Evolutionary conservation across 192 early-diverging fungal species (phyloP).

Genomic region (Neocallimastix lanati): DNA sequence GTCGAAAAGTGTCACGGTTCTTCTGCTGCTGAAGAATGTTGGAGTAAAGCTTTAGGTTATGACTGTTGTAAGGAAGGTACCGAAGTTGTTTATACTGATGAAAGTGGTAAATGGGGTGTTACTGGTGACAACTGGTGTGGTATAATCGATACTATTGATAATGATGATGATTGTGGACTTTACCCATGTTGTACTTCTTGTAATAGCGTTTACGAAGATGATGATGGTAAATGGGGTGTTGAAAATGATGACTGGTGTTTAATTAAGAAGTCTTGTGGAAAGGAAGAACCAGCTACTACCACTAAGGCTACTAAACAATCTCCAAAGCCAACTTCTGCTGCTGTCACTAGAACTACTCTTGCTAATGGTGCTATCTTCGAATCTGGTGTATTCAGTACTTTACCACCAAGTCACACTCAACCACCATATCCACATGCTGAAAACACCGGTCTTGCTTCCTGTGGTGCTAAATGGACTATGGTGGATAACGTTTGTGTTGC

Average conservation of each 20-base stretch:
- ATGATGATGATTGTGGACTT: not conserved
- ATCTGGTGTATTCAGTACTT: not conserved
- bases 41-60: not conserved
- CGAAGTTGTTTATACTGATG: not conserved
- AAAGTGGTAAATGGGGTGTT: not conserved
- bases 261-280: not conserved
- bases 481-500: not conserved
- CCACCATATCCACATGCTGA: not conserved
- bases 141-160: not conserved
- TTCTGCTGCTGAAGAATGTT: too few relatives aligned
- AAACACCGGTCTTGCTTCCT: not conserved
- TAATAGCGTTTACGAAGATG: not conserved
- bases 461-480: not conserved
- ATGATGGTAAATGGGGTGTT: not conserved
- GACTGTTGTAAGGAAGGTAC: not conserved
- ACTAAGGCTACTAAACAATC: too few relatives aligned
- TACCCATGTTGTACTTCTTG: not conserved
- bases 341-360: not conserved
- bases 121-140: not conserved
- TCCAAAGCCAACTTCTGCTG: not conserved
- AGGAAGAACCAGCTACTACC: not conserved
- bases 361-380: not conserved
- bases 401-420: not conserved
- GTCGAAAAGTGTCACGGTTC: too few relatives aligned
- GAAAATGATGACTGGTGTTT: not conserved